Percentiles rank a stretch among this genome's conserved stretches.
These are phyloP conservation scores for Talaromyces sp. DNA, from an alignment of 2,329 filamentous ascomycete genomes.

Conservation along the genomic window DNA sequence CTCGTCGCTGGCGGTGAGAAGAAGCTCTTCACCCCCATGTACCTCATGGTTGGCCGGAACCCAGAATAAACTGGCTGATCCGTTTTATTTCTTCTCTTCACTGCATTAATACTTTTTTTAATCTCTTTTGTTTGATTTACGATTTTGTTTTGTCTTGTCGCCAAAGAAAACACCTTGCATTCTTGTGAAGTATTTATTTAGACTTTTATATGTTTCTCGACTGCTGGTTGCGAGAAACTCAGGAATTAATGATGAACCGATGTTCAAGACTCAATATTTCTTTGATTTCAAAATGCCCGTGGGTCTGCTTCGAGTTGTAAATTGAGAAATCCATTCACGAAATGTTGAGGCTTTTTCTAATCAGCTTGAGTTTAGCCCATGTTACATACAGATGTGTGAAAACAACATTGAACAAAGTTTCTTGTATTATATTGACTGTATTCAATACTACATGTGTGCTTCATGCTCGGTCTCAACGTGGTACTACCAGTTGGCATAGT, in stretches of 20 bases:
- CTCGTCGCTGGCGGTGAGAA: constrained; percentile 79
- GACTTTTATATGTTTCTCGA: background rate
- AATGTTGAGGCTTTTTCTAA: too few species aligned
- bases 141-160: background rate
- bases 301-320: too few species aligned
- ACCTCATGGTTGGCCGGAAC: constrained; percentile 91
- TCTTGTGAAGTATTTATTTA: background rate
- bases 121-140: background rate
- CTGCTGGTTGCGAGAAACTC: background rate
- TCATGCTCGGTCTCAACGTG: too few species aligned
- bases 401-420: too few species aligned
- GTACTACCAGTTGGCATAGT: too few species aligned
- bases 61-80: constrained; percentile 41
- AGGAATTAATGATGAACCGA: background rate
- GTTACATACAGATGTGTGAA: too few species aligned
- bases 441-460: too few species aligned
- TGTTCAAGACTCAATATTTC: background rate
- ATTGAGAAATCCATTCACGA: too few species aligned
- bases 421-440: too few species aligned
- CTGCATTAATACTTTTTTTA: constrained; percentile 5
- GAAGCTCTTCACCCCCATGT: constrained; percentile 98
- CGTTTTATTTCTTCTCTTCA: background rate
- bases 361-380: too few species aligned
- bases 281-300: background rate
- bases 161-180: constrained; percentile 5